Conservation (phyloP, 306 rosid species). For the Quercus aquifolioides region DNA sequence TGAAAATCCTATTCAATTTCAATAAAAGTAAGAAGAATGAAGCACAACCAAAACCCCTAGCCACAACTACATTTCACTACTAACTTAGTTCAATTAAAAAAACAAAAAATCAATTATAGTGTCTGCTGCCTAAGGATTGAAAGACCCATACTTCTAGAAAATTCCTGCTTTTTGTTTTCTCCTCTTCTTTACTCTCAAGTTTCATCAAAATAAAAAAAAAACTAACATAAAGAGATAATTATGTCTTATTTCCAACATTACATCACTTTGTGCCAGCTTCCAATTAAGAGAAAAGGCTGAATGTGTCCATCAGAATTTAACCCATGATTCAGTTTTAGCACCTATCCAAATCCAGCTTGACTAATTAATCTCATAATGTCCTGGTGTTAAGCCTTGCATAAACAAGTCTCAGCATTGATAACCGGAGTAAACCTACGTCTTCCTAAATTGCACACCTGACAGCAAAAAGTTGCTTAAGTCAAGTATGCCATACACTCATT, state of each 20-base stretch:
- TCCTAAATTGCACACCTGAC: neutral
- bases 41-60: constrained; percentile 8
- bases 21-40: constrained; percentile 10
- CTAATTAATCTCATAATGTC: neutral
- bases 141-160: neutral
- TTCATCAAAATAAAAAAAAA: neutral
- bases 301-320: neutral
- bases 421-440: neutral
- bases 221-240: neutral
- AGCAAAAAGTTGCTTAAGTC: neutral
- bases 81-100: neutral
- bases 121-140: constrained; percentile 1
- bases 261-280: neutral
- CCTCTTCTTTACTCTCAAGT: neutral
- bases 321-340: neutral
- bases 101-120: neutral
- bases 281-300: neutral
- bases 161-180: neutral
- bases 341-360: neutral
- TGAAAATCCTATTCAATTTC: neutral
- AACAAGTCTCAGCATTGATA: neutral
- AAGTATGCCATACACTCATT: neutral
- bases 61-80: constrained; percentile 5
- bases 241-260: neutral
- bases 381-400: too few relatives aligned